Conservation (phyloP, 2,329 filamentous ascomycete genomes). For the Arthrocladium fulminans region DNA sequence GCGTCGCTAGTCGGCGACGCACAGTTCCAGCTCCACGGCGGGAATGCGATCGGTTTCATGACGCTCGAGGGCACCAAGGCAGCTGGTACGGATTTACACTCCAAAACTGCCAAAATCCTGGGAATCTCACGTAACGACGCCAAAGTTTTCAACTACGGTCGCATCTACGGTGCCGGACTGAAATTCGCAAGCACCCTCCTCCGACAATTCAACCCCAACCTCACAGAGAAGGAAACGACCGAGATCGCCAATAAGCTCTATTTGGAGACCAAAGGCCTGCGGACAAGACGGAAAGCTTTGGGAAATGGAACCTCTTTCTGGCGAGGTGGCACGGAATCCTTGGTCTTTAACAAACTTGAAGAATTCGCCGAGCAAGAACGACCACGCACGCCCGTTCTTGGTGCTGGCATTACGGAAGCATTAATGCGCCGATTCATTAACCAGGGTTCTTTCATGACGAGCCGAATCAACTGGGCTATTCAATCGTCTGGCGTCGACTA, state of each 20-base stretch:
- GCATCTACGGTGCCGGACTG: conserved; percentile 94
- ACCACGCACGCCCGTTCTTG: conserved; percentile 83
- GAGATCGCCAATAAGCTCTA: conserved; percentile 74
- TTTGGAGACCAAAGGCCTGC: conserved; percentile 78
- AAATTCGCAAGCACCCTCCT: conserved; percentile 87
- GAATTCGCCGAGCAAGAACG: conserved; percentile 93
- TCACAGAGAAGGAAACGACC: conserved; percentile 71
- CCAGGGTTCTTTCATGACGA: conserved; percentile 88
- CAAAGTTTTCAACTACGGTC: conserved; percentile 97
- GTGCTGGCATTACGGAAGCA: conserved; percentile 91
- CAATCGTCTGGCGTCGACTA: conserved; percentile 97
- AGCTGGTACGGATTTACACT: conserved; percentile 88
- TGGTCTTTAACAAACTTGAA: conserved; percentile 96
- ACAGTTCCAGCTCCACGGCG: conserved; percentile 88
- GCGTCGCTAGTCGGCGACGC: conserved; percentile 90
- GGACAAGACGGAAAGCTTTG: conserved; percentile 65
- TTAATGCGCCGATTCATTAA: conserved; percentile 79
- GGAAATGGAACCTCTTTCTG: conserved; percentile 68
- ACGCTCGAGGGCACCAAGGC: conserved; percentile 93
- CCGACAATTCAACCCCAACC: conserved; percentile 79
- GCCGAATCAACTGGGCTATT: conserved; percentile 97
- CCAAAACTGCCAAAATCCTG: conserved; percentile 80
- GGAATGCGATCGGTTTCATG: conserved; percentile 98
- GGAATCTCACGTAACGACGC: conserved; percentile 92
- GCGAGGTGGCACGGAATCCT: conserved; percentile 92